phyloP scores from a whole-genome alignment of 2,329 filamentous ascomycete genomes.

The Microcyclosporella mali region DNA sequence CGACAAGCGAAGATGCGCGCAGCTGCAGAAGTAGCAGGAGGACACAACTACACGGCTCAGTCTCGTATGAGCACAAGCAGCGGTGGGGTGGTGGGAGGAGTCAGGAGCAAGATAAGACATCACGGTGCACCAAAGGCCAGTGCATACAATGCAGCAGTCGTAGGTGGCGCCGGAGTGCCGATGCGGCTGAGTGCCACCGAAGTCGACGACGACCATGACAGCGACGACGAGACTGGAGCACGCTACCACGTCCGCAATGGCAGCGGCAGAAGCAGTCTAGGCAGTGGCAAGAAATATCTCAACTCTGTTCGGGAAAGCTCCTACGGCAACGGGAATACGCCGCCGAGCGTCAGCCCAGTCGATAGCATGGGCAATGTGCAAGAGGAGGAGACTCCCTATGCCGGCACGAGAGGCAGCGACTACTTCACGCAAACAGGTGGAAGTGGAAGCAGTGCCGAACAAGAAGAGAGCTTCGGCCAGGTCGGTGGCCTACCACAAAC shows the following conservation, averaged over 20 bases:
- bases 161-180: slow-evolving; percentile 73
- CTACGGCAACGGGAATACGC: slow-evolving; percentile 48
- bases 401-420: slow-evolving; percentile 32
- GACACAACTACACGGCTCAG: slow-evolving; percentile 34
- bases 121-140: slow-evolving; percentile 73
- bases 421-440: slow-evolving; percentile 40
- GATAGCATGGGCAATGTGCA: slow-evolving; percentile 36
- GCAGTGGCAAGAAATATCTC: slow-evolving; percentile 33
- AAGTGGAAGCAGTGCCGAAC: slow-evolving; percentile 40
- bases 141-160: slow-evolving; percentile 71
- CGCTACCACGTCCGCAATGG: slow-evolving; percentile 62
- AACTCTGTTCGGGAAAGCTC: slow-evolving; percentile 21
- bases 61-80: slow-evolving; percentile 28
- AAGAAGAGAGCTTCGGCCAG: slow-evolving; percentile 51
- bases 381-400: slow-evolving; percentile 43
- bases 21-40: slow-evolving; percentile 71
- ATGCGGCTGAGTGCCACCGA: slow-evolving; percentile 92
- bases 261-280: slow-evolving; percentile 63
- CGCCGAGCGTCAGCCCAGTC: slow-evolving; percentile 41
- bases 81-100: slow-evolving; percentile 42
- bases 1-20: slow-evolving; percentile 82
- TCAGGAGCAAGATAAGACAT: slow-evolving; percentile 81
- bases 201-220: slow-evolving; percentile 74
- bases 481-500: slow-evolving; percentile 47
- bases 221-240: slow-evolving; percentile 59